These are phyloP conservation scores for Metschnikowia borealis DNA, from an alignment of 805 yeast species.

Conservation along the genomic window DNA sequence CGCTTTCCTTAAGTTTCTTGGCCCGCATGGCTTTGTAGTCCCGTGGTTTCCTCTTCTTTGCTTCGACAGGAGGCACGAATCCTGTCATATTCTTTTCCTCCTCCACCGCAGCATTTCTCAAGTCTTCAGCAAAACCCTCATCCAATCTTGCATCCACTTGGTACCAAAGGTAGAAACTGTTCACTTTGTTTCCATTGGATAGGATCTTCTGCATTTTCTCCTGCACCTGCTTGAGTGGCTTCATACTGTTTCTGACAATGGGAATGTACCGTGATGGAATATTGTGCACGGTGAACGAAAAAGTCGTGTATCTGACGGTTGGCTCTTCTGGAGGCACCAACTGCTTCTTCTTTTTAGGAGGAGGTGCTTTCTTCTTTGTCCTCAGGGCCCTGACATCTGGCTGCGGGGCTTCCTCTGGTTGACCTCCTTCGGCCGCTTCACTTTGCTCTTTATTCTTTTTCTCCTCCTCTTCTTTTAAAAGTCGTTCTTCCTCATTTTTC, in stretches of 20 bases:
- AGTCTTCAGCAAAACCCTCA: conserved; percentile 58
- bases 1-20: conserved; percentile 16
- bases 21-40: conserved; percentile 21
- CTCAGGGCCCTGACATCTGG: conserved; percentile 9
- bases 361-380: conserved; percentile 14
- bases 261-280: conserved; percentile 65
- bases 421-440: conserved; percentile 12
- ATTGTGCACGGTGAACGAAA: conserved; percentile 62
- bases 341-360: conserved; percentile 14
- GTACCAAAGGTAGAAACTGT: conserved; percentile 74
- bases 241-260: conserved; percentile 62
- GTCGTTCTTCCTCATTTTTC: conserved; percentile 24
- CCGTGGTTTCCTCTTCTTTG: conserved; percentile 33
- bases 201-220: conserved; percentile 59
- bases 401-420: conserved; percentile 8
- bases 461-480: conserved; percentile 21
- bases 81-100: conserved; percentile 50
- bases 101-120: conserved; percentile 53
- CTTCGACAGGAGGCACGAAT: conserved; percentile 18
- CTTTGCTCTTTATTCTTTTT: conserved; percentile 8
- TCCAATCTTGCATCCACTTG: conserved; percentile 75
- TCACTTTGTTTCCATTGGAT: conserved; percentile 53
- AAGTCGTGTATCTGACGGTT: conserved; percentile 49
- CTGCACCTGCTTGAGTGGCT: conserved; percentile 52
- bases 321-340: conserved; percentile 38